Evolutionary conservation across 2,329 filamentous ascomycete species (phyloP), one percentile per base, ranked within the genome.

Genomic region (Colletotrichum phormii): DNA sequence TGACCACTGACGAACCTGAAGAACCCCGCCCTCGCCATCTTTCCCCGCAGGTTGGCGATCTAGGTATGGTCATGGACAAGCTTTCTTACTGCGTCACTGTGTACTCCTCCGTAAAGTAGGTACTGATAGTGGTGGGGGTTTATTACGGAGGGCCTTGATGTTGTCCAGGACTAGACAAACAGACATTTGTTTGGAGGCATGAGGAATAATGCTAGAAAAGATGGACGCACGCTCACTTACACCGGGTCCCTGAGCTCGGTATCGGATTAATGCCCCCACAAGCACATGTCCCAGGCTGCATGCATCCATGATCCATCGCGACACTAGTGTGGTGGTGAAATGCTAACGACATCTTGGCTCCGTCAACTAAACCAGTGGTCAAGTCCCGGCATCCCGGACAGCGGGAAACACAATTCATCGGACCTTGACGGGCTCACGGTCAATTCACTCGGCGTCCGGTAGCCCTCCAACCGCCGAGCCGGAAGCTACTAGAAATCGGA

Each of bases 391-490:
- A 29, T 24, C 37, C 54, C 54, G 49, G 35, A 5, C 24, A 18
- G 3, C 6, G 24, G 22, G 15, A 15, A 49, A 18, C 42, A 18
- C 42, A n/a, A 6, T 26, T 2, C 26, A 31, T 13, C 64, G 58
- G 33, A 11, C 22, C 9, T 8, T 3, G 11, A 55, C 49, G 57
- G 57, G 33, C 42, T 15, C 57, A 22, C 22, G 22, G 35, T 59
- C 51, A 49, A 33, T 15, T 18, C n/a, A 22, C 7, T 49, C 42
- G 51, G 51, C 51, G 51, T 29, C 37, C 67, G 22, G 35, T 22
- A 42, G n/a, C 13, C 51, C 58, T 51, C 68, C 26, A n/a, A 26
- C 26, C 64, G 31, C 69, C 64, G 24, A 71, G 58, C 64, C 64
- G 53, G 42, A 33, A 24, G 57, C 68, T 62, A 71, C 15, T 49